Evolutionary conservation across 2,329 filamentous ascomycete genomes (phyloP), one percentile per base, ranked within the genome.

Genomic region (Monilinia fructigena): DNA sequence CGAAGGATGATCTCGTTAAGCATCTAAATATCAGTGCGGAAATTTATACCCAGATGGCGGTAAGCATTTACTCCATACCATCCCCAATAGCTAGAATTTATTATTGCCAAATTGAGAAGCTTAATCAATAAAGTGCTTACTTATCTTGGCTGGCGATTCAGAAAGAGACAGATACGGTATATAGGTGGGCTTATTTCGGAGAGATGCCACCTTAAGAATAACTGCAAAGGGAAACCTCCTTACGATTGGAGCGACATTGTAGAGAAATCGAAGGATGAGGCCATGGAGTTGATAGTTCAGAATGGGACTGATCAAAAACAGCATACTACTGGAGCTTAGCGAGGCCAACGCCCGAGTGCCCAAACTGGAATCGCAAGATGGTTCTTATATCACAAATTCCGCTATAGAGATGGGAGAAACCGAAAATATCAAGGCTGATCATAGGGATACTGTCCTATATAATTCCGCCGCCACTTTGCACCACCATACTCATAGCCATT

Each of bases 381-480:
- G 74, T 76, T 76, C 55, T 67, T 76, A 3, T 76, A 76, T 62
- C 74, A 76, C 55, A 76, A 76, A 63, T 76, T 76, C 59, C 74
- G 75, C 23, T 76, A 76, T 56, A 70, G 74, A 56, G 75, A 76
- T 67, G 75, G 75, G 4, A 70, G 75, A 40, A 76, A 76, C 59
- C 68, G 73, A 61, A 61, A 72, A 71, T 31, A 14, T 26, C 16
- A 54, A 53, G 23, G 54, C 26, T 18, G 55, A 60, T 63, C 54
- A 42, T 35, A 53, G 63, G 12, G 59, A 65, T n/a, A 18, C n/a
- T 12, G 35, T 31, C 14, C n/a, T 42, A 26, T 54, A n/a, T n/a
- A 20, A 53, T 42, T 14, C 48, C 31, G 18, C 40, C 2, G 10
- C 31, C 4, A 16, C 45, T 40, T 54, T 48, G 6, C 26, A 55